Conservation (phyloP, 805 yeast genomes). For the Hanseniaspora valbyensis region DNA sequence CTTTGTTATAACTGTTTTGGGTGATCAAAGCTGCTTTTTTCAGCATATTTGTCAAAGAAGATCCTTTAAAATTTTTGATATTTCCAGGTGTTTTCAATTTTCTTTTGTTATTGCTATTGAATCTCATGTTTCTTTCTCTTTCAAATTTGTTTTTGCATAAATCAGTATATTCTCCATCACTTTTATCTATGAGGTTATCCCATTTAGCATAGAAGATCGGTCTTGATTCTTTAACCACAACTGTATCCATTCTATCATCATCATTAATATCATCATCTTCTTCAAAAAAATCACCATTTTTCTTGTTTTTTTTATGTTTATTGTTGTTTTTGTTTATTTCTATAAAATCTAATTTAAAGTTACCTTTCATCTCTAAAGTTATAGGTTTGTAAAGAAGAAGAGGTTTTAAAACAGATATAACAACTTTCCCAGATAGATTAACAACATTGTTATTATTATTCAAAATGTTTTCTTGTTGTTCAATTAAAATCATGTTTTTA, state of each 20-base stretch:
- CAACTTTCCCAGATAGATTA: constrained; percentile 63
- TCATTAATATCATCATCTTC: constrained; percentile 30
- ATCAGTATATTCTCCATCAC: constrained; percentile 26
- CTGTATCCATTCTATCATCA: constrained; percentile 30
- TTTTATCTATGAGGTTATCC: constrained; percentile 41
- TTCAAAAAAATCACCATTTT: too few relatives aligned
- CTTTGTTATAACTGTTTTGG: neutral
- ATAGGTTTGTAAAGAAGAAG: constrained; percentile 46
- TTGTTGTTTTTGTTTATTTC: constrained; percentile 25
- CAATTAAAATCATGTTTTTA: constrained; percentile 57
- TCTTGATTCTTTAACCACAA: constrained; percentile 41
- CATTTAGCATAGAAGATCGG: constrained; percentile 60
- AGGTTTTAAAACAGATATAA: constrained; percentile 59
- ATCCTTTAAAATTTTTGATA: constrained; percentile 18
- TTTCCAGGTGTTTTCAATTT: constrained; percentile 13
- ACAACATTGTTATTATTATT: constrained; percentile 52
- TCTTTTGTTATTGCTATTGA: neutral
- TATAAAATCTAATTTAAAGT: constrained; percentile 48
- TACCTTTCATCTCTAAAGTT: constrained; percentile 50
- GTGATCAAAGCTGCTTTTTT: neutral
- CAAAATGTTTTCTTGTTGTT: constrained; percentile 55
- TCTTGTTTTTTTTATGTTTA: constrained; percentile 18
- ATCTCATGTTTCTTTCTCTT: neutral
- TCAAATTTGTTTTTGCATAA: constrained; percentile 17
- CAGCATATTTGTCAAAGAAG: neutral